Base-by-base conservation (phyloP, 345 rosid genomes). In the Populus simonii region DNA sequence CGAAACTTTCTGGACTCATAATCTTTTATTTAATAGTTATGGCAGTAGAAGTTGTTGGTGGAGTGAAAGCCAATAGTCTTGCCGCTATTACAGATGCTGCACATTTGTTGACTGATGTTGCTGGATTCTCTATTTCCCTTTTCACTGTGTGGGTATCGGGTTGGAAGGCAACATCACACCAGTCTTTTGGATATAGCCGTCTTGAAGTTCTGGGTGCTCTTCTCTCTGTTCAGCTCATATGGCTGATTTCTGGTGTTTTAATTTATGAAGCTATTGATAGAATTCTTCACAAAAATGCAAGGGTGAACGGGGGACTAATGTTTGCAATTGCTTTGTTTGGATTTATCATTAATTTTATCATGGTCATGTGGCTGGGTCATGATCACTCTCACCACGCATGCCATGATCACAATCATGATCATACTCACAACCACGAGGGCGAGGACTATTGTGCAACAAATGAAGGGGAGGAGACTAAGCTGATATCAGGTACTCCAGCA, bases 51-150 rank as follows among this genome's bases (percentile, higher is more conserved):
- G 80, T 94, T 47, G 66, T 89, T 9, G 98, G 98, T 29, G 97
- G 96, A 9, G 36, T 87, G 15, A 89, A 89, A 80, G 93, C 98
- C 29, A 88, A 92, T 84, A 94, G 96, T 55, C 91, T 94, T 29
- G 97, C 97, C 33, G 88, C 90, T 8, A 83, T 94, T 63, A 85
- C 97, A 0, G 97, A 94, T 81, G 97, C 98, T 71, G 96, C 92
- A 0, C 98, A 91, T 86, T 79, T 92, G 89, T 80, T 91, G 8
- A 83, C 90, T 0, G 98, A 94, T 82, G 84, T 91, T 22, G 90
- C 87, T 16, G 97, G 97, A 72, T 84, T 91, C 39, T 84, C 83
- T 35, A 85, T 94, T 59, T 88, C 98, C 39, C 89, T 94, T 68
- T 83, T 92, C 22, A 82, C 94, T 0, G 87, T 92, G 55, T 86